Conservation (phyloP, 345 rosid species). For the Salix udensis region DNA sequence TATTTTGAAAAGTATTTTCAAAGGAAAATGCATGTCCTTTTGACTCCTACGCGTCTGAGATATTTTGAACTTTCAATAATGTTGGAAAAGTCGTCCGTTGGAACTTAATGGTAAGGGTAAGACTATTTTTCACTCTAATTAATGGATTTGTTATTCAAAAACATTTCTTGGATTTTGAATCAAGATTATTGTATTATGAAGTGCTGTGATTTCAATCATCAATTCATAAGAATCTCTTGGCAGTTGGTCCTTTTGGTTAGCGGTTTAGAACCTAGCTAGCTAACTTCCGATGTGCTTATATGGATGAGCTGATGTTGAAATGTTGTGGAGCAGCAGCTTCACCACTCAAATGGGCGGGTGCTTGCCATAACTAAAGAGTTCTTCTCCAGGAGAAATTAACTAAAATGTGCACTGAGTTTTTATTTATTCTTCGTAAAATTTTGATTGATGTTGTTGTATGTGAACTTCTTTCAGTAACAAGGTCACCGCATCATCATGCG, state of each 20-base stretch:
- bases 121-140: neutral
- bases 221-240: no score
- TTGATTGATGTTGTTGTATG: neutral
- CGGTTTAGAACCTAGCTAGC: neutral
- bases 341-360: neutral
- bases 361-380: neutral
- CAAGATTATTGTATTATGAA: neutral
- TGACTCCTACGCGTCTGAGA: no score
- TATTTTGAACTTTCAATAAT: no score
- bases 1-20: no score
- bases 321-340: neutral
- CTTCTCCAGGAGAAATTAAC: neutral
- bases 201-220: no score
- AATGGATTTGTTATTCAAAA: neutral
- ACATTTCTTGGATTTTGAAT: neutral
- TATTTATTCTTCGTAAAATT: neutral
- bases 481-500: neutral
- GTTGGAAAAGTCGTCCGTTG: no score
- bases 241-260: no score
- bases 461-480: neutral
- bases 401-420: neutral
- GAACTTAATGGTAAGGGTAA: no score
- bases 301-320: neutral
- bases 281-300: neutral
- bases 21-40: no score